Evolutionary conservation across 768 basidiomycete species (phyloP), one percentile per base, ranked within the genome.

Genomic region (Suillus weaverae): DNA sequence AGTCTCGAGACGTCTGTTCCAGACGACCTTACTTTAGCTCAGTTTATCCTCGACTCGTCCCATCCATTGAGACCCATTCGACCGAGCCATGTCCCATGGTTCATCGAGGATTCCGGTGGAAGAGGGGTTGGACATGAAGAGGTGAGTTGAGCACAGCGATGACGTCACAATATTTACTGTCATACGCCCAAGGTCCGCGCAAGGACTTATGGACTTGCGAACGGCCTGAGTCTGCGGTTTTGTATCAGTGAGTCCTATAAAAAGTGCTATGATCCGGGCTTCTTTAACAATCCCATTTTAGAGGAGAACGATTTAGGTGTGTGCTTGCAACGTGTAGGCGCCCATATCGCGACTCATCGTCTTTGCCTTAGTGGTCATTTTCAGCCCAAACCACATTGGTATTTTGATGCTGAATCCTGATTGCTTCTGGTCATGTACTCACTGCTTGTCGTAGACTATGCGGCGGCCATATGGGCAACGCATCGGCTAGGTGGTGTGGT

Each of bases 341-440:
- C 43, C 57, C 18, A 16, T 60, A 35, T 41, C 22, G 26, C 39
- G 16, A 51, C 50, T 70, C 35, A 70, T 41, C 20, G 53, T 46
- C 33, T 63, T 20, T 61, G 6, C 22, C 26, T 26, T 54, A 88
- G 89, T 88, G 50, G 86, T 87, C 69, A 69, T 90, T 43, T 85
- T 85, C 73, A 85, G 87, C 67, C 85, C 86, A 14, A 90, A 90
- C 68, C 81, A 88, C 70, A 76, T 85, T 33, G 87, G 89, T 89
- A 61, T 67, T 60, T 51, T n/a, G n/a, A n/a, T n/a, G n/a, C n/a
- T n/a, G n/a, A n/a, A n/a, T n/a, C n/a, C 43, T n/a, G 35, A 16
- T 55, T 50, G 53, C 41, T 14, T 59, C 39, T 14, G 50, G 48
- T 64, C 22, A 65, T 65, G 48, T 38, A 50, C 38, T 60, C 38